A percentile compares a stretch with the other conserved stretches of the same genome.
Evolutionary conservation across 495 filamentous ascomycete genomes (phyloP).

Genomic region (Staphylotrichum longicolle): DNA sequence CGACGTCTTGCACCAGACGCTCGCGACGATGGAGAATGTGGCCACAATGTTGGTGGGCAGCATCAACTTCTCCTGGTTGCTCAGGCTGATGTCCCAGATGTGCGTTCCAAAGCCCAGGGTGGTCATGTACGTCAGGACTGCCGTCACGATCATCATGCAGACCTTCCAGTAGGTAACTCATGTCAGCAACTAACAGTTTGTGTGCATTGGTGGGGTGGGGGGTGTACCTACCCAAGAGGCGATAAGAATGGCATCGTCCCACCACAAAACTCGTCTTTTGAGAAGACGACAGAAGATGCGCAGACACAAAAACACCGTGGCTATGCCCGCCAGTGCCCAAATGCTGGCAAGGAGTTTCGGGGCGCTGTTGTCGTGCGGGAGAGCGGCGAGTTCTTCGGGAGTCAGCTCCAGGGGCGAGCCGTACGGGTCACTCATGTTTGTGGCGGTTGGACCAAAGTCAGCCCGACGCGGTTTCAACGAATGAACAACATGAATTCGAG

Average conservation of each 20-base stretch:
- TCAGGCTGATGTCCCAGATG: constrained; percentile 30
- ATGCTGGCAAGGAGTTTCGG: constrained; percentile 22
- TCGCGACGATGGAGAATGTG: constrained; percentile 24
- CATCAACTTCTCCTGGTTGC: constrained; percentile 17
- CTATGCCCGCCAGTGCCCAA: constrained; percentile 25
- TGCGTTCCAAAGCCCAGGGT: constrained; percentile 32
- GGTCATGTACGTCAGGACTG: constrained; percentile 19
- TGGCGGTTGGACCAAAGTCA: too few relatives aligned
- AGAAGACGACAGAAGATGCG: constrained; percentile 27
- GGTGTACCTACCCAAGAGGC: constrained; percentile 30
- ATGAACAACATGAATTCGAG: too few relatives aligned
- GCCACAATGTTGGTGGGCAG: constrained; percentile 21
- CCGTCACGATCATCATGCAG: constrained; percentile 16
- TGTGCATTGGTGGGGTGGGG: too few relatives aligned
- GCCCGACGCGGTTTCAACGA: too few relatives aligned
- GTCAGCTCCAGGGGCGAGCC: neutral
- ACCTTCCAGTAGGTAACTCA: constrained; percentile 3
- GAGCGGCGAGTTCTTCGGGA: constrained; percentile 13
- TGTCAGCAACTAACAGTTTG: too few relatives aligned
- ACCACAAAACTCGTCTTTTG: constrained; percentile 29
- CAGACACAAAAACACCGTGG: constrained; percentile 27
- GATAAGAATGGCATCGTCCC: constrained; percentile 36
- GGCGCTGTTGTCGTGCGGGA: constrained; percentile 26
- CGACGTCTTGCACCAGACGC: constrained; percentile 34
- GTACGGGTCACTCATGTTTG: too few relatives aligned